Conservation (phyloP, 2,329 filamentous ascomycete genomes). For the Aspergillus thermomutatus region DNA sequence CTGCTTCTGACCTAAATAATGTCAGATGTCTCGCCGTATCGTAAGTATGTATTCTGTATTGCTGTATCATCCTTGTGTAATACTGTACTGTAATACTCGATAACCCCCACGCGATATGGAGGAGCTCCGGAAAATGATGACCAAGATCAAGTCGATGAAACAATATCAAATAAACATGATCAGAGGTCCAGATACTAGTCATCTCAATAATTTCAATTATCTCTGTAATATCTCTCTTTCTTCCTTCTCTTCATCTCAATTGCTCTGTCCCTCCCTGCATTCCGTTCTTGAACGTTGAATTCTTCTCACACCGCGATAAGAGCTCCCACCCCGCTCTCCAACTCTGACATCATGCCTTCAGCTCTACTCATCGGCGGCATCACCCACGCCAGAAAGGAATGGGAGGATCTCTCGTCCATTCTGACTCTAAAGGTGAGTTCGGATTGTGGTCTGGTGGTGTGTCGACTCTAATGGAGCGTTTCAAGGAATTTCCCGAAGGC, state of each 20-base stretch:
- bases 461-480: neutral
- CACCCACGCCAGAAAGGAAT: conserved; percentile 42
- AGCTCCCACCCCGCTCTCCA: conserved; percentile 3
- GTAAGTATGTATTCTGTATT: neutral
- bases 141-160: neutral
- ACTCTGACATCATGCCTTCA: conserved; percentile 31
- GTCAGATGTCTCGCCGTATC: neutral
- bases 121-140: neutral
- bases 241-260: neutral
- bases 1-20: neutral
- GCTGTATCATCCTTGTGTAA: neutral
- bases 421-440: conserved; percentile 39
- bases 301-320: neutral
- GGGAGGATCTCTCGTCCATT: conserved; percentile 40
- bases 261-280: neutral
- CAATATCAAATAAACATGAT: too few relatives aligned
- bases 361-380: conserved; percentile 46
- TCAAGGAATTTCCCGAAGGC: conserved; percentile 52
- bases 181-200: neutral
- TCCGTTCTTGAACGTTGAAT: neutral
- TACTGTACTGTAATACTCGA: neutral
- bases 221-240: neutral
- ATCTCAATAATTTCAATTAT: neutral
- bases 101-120: neutral
- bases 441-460: neutral